phyloP scores from a whole-genome alignment of 2,329 filamentous ascomycete genomes.

The Fusarium udum region DNA sequence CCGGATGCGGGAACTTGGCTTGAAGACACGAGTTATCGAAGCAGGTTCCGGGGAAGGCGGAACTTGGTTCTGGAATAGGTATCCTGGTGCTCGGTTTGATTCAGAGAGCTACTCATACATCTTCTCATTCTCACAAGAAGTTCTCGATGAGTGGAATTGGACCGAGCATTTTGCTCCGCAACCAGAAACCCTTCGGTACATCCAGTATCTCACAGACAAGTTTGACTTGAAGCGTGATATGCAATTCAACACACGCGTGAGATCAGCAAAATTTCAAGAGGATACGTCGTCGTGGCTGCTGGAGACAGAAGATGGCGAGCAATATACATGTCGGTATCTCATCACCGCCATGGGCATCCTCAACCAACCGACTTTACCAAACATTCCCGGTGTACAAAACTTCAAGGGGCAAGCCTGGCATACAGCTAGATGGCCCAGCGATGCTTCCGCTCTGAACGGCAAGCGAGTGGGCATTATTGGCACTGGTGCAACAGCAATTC shows the following conservation, averaged over 20 bases:
- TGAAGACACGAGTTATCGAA: conserved; percentile 51
- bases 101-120: conserved; percentile 30
- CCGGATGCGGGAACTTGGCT: conserved; percentile 51
- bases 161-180: conserved; percentile 47
- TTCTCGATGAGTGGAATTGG: conserved; percentile 54
- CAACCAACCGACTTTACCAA: conserved; percentile 18
- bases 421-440: conserved; percentile 25
- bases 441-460: neutral
- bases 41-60: conserved; percentile 54
- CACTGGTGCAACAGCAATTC: conserved; percentile 28
- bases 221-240: conserved; percentile 53
- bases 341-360: conserved; percentile 33
- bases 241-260: conserved; percentile 53
- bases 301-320: conserved; percentile 1
- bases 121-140: conserved; percentile 43
- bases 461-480: conserved; percentile 34
- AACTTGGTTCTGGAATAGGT: conserved; percentile 57
- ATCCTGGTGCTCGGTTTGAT: conserved; percentile 54
- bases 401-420: conserved; percentile 32
- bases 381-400: conserved; percentile 6
- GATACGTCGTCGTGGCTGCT: conserved; percentile 18
- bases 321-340: conserved; percentile 13
- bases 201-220: conserved; percentile 54
- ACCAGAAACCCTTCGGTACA: conserved; percentile 54
- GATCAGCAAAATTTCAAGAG: conserved; percentile 50